Conservation (phyloP, 768 basidiomycete genomes). For the Heimioporus sp. region DNA sequence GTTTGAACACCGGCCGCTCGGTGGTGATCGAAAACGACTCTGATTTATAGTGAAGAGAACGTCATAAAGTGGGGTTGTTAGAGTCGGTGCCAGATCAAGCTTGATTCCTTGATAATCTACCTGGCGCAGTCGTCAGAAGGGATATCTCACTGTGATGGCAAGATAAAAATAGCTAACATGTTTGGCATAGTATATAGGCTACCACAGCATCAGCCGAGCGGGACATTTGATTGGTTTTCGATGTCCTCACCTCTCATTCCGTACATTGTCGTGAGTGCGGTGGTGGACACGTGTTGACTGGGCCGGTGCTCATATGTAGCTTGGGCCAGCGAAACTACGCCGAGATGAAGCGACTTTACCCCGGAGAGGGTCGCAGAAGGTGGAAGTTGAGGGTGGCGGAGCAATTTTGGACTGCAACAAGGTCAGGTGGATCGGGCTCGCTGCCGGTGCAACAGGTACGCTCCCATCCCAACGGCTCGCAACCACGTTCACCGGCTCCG, state of each 20-base stretch:
- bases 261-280: constrained; percentile 19
- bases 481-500: not conserved
- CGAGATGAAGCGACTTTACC: constrained; percentile 41
- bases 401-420: constrained; percentile 43
- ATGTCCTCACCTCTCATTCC: constrained; percentile 22
- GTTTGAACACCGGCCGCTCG: not conserved
- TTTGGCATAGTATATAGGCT: not conserved
- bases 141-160: not conserved
- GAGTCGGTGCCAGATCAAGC: not conserved
- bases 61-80: no score
- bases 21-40: no score
- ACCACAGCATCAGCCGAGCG: not conserved
- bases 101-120: not conserved
- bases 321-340: constrained; percentile 40
- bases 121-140: no score
- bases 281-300: not conserved
- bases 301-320: constrained; percentile 4
- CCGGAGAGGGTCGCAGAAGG: constrained; percentile 54
- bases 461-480: not conserved
- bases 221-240: not conserved
- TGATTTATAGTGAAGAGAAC: no score
- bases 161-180: not conserved
- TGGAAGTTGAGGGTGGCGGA: constrained; percentile 52
- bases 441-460: not conserved
- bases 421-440: constrained; percentile 19